phyloP scores from a whole-genome alignment of 2,329 filamentous ascomycete genomes.

The Verticillium longisporum region DNA sequence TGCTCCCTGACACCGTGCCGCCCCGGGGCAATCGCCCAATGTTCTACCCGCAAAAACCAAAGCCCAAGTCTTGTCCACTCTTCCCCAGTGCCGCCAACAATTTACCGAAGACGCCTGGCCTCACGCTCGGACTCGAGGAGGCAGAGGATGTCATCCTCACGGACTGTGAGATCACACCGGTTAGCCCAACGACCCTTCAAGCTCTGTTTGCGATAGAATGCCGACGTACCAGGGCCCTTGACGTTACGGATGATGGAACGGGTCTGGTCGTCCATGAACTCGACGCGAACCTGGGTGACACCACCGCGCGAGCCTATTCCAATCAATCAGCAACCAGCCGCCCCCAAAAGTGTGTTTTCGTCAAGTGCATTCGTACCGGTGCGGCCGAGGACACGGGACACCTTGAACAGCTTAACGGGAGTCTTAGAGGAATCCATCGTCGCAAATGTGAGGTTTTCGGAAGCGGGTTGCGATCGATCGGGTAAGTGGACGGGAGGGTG shows the following conservation, averaged over 20 bases:
- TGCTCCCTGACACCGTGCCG: not conserved
- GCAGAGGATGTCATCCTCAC: conserved; percentile 95
- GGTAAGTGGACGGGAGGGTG: not conserved
- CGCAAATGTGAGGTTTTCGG: not conserved
- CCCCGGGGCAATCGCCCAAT: not conserved
- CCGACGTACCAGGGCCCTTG: conserved; percentile 85
- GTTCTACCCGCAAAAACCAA: not conserved
- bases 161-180: conserved; percentile 36
- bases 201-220: not conserved
- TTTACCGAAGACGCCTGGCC: conserved; percentile 93
- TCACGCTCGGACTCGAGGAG: conserved; percentile 99
- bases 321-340: not conserved
- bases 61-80: not conserved
- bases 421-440: conserved; percentile 87
- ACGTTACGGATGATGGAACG: conserved; percentile 99
- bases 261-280: conserved; percentile 99
- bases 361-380: conserved; percentile 61
- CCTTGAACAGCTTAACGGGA: conserved; percentile 99
- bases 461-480: not conserved
- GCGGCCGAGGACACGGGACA: conserved; percentile 95
- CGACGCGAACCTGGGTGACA: conserved; percentile 99
- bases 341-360: not conserved
- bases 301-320: conserved; percentile 88
- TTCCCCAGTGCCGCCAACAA: not conserved
- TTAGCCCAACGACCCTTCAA: not conserved